phyloP scores from a whole-genome alignment of 805 yeast genomes.

The Suhomyces faveliae region DNA sequence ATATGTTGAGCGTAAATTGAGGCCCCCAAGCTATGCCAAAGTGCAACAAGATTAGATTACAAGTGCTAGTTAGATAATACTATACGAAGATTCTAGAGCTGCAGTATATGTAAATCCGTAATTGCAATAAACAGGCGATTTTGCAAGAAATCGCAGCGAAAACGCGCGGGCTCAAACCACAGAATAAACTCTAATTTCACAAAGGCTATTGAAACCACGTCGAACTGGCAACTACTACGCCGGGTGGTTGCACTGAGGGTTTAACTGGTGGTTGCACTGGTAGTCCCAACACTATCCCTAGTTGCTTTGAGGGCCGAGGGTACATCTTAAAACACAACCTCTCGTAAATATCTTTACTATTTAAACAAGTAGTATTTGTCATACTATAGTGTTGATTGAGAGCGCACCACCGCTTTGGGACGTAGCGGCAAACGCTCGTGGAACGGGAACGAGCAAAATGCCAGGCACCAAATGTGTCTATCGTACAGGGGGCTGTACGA shows the following conservation, averaged over 20 bases:
- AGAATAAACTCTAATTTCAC: neutral
- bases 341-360: neutral
- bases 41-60: slow-evolving; percentile 68
- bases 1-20: slow-evolving; percentile 66
- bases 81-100: neutral
- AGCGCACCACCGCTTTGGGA: neutral
- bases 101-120: neutral
- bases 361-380: neutral
- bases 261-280: neutral
- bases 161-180: neutral
- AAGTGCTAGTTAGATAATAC: neutral
- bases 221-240: neutral
- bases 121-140: neutral
- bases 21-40: slow-evolving; percentile 96
- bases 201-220: neutral
- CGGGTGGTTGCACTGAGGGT: neutral
- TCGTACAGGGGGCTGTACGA: neutral
- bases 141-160: neutral
- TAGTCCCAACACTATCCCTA: neutral
- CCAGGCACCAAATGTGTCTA: neutral
- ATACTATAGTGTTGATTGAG: too few species aligned
- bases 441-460: neutral
- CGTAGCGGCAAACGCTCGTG: neutral
- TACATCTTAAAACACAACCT: neutral
- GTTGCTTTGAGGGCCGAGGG: too few species aligned